phyloP scores from a whole-genome alignment of 1,284 basidiomycete genomes.

The Naganishia albida region DNA sequence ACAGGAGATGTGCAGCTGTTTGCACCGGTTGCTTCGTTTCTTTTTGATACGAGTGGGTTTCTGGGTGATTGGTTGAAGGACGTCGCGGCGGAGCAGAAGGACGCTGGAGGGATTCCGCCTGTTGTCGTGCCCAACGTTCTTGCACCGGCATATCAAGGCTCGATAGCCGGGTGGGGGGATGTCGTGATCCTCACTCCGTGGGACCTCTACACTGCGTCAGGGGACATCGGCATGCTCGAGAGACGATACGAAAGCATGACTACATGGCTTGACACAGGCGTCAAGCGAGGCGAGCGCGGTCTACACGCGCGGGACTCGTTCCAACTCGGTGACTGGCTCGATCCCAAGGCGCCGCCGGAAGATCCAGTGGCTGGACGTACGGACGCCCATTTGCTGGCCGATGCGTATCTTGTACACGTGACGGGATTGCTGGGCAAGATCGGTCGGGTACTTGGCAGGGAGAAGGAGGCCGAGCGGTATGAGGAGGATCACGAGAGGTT shows the following conservation, averaged over 20 bases:
- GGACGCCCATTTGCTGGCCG: constrained; percentile 34
- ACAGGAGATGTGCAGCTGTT: constrained; percentile 42
- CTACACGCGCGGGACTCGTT: constrained; percentile 18
- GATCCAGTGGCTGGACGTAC: constrained; percentile 36
- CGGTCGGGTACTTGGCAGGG: constrained; percentile 29
- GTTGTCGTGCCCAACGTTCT: constrained; percentile 41
- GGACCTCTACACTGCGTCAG: constrained; percentile 40
- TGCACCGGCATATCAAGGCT: constrained; percentile 15
- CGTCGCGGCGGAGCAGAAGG: constrained; percentile 41
- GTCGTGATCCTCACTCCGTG: constrained; percentile 40
- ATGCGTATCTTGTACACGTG: constrained; percentile 42
- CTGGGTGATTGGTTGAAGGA: constrained; percentile 43
- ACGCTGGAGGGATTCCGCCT: constrained; percentile 38
- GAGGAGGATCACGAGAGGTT: constrained; percentile 21
- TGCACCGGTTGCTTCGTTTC: constrained; percentile 39
- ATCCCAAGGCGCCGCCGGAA: constrained; percentile 40
- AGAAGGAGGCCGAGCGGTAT: constrained; percentile 26
- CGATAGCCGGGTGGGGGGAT: constrained; percentile 40
- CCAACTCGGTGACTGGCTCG: constrained; percentile 47
- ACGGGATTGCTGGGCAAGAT: constrained; percentile 36
- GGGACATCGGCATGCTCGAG: constrained; percentile 34
- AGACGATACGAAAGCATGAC: constrained; percentile 40
- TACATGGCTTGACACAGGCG: constrained; percentile 42
- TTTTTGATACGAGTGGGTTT: constrained; percentile 41
- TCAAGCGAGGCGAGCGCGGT: constrained; percentile 35